These are phyloP conservation scores for Anisodus acutangulus DNA, from an alignment of 257 asterid genomes.

Conservation along the genomic window DNA sequence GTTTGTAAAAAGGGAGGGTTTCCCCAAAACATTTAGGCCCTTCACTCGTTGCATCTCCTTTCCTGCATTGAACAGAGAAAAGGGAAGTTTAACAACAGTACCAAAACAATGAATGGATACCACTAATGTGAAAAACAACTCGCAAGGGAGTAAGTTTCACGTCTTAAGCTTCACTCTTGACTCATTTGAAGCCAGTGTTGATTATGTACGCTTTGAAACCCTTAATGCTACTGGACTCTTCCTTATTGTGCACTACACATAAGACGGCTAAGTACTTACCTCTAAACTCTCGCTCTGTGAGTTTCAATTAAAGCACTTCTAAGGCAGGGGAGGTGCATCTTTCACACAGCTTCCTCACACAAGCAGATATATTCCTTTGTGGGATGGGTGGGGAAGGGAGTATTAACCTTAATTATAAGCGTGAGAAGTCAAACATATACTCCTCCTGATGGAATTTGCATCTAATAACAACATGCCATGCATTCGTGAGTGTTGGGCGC, in stretches of 20 bases:
- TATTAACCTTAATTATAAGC: background rate
- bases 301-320: background rate
- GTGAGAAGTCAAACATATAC: background rate
- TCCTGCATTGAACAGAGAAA: conserved; percentile 51
- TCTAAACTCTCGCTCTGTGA: background rate
- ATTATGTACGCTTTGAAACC: background rate
- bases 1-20: conserved; percentile 44
- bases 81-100: background rate
- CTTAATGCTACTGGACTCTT: background rate
- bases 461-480: background rate
- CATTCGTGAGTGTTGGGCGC: background rate
- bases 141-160: background rate
- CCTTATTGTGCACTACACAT: background rate
- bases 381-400: background rate
- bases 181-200: background rate
- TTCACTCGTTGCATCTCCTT: conserved; percentile 73
- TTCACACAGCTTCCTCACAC: conserved; percentile 8
- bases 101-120: background rate
- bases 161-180: background rate
- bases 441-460: background rate
- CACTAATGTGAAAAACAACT: conserved; percentile 5
- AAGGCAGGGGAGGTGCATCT: background rate
- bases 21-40: conserved; percentile 60
- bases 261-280: background rate
- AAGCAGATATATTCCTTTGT: background rate